Conservation (phyloP, 306 rosid species). For the Fragaria iinumae region DNA sequence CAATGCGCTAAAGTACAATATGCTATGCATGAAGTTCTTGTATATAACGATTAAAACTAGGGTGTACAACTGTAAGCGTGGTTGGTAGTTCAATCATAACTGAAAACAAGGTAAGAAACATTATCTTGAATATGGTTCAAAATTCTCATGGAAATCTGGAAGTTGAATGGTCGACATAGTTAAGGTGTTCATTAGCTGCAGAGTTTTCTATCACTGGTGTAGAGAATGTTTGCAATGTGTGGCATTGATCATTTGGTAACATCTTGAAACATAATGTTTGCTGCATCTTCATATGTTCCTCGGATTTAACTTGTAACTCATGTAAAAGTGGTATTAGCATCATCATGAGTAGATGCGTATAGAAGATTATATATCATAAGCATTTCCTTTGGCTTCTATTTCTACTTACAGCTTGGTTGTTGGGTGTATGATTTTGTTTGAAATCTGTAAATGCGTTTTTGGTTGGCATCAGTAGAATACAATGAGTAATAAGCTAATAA, state of each 20-base stretch:
- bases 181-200: neutral
- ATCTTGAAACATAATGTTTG: neutral
- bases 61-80: no score
- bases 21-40: neutral
- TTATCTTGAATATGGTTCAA: neutral
- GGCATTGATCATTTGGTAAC: neutral
- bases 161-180: neutral
- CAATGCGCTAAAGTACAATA: neutral
- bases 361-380: neutral
- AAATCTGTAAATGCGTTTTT: neutral
- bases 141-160: neutral
- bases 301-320: neutral
- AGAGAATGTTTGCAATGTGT: neutral
- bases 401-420: neutral
- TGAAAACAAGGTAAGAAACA: neutral
- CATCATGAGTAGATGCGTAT: neutral
- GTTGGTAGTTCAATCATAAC: neutral
- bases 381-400: neutral
- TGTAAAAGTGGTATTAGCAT: neutral
- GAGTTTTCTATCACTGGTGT: neutral
- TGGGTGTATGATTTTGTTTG: neutral
- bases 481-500: conserved; percentile 21
- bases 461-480: conserved; percentile 8
- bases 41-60: neutral
- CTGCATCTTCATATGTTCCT: no score